Evolutionary conservation across 108 stramenopile species (phyloP), one percentile per base, ranked within the genome.

Genomic region (Mayamaea pseudoterrestris): DNA sequence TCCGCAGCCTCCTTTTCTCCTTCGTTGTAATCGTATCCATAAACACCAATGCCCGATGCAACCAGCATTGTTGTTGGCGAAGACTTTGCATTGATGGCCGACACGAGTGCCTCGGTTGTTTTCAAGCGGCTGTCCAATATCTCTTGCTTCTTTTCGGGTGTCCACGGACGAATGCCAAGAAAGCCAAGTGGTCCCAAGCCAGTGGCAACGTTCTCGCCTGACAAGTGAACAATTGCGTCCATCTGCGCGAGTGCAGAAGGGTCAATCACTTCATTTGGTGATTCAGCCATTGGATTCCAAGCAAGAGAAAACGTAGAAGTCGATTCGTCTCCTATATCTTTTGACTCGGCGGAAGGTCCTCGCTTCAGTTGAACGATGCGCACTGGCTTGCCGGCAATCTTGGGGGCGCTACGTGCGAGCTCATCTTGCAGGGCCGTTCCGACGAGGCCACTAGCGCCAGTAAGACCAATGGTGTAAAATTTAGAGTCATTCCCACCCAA

Each of bases 111-210:
- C 1, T 35, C 43, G 9, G 73, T 69, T 0, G 73, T 53, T 0
- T 37, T 29, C 0, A 63, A 52, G 16, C 73, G 59, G 0, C 68
- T 69, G 23, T 74, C 30, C 14, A 74, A 6, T 31, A 74, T 74
- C 41, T 66, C 68, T 23, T 49, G 12, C 57, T 74, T 74, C 44
- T 74, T 74, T 14, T 45, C 60, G 11, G 57, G 53, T 6, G 56
- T 74, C 73, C 73, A 74, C 6, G 73, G 60, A 21, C 61, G 64
- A 35, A 74, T 54, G 4, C 73, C 73, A 4, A 69, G 36, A 26
- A 67, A 61, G n/a, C 66, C 73, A 18, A 74, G 42, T 30, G 67
- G 64, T 25, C 55, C 55, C 14, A 65, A 22, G 5, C 73, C 73
- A 8, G 73, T 74, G 31, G 55, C 55, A 14, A 74, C 57, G 36